Percentiles rank a stretch among this genome's conserved stretches.
phyloP scores from a whole-genome alignment of 805 yeast species.

The Sugiyamaella lignohabitans region DNA sequence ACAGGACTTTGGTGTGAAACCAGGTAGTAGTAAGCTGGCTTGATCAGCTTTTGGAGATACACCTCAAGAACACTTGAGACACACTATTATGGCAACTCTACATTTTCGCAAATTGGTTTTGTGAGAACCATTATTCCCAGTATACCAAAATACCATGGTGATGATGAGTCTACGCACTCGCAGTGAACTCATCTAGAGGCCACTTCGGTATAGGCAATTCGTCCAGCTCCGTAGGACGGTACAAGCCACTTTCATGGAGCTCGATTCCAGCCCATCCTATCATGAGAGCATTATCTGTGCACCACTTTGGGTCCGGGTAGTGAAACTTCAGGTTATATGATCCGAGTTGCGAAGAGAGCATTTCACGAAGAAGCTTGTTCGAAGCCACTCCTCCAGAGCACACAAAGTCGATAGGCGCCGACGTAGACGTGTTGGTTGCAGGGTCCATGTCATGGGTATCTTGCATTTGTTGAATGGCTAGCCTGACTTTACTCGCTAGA shows the following conservation, averaged over 20 bases:
- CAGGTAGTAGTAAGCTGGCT: too few relatives aligned
- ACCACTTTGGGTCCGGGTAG: slow-evolving; percentile 64
- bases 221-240: slow-evolving; percentile 41
- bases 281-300: slow-evolving; percentile 96
- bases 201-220: slow-evolving; percentile 71
- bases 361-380: slow-evolving; percentile 36
- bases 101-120: too few relatives aligned
- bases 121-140: too few relatives aligned
- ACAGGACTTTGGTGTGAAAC: too few relatives aligned
- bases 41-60: too few relatives aligned
- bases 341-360: slow-evolving; percentile 24
- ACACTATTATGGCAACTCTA: too few relatives aligned
- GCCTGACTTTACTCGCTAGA: slow-evolving; percentile 54
- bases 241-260: slow-evolving; percentile 49
- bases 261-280: slow-evolving; percentile 97
- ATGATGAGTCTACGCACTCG: too few relatives aligned
- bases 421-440: not conserved
- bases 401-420: slow-evolving; percentile 40
- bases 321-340: slow-evolving; percentile 34
- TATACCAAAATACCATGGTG: too few relatives aligned
- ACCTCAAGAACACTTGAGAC: too few relatives aligned
- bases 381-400: slow-evolving; percentile 96
- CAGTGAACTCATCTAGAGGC: slow-evolving; percentile 55
- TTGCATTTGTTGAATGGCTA: slow-evolving; percentile 35
- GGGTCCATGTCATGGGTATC: slow-evolving; percentile 26